Conservation (phyloP, 2,329 filamentous ascomycete species). For the Aspergillus piperis region DNA sequence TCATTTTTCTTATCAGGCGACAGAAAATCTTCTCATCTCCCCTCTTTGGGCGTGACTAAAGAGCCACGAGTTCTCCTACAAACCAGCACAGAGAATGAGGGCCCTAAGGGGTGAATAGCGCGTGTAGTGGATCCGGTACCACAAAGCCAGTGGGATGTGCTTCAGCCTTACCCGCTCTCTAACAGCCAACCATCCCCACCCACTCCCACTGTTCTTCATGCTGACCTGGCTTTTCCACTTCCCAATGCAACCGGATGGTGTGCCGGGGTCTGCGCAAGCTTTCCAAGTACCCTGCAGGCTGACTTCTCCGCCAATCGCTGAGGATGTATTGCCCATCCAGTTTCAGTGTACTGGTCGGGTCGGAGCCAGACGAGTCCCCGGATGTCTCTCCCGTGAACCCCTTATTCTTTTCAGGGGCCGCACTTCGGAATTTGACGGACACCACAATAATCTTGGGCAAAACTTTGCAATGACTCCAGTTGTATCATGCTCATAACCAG, state of each 20-base stretch:
- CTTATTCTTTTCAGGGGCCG: not conserved
- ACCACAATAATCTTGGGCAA: not conserved
- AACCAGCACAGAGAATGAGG: not conserved
- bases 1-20: not conserved
- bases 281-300: not conserved
- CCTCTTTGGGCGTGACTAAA: not conserved
- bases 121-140: not conserved
- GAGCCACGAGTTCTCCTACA: not conserved
- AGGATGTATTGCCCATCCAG: not conserved
- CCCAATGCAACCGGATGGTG: not conserved
- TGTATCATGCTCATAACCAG: not conserved
- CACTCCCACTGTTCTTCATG: not conserved
- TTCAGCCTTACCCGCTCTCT: conserved; percentile 10
- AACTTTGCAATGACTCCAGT: not conserved
- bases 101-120: not conserved
- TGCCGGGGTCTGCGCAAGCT: not conserved
- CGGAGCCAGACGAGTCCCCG: not conserved
- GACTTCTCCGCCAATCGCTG: not conserved
- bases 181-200: conserved; percentile 2
- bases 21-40: not conserved
- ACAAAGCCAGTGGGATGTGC: not conserved
- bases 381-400: not conserved
- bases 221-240: not conserved
- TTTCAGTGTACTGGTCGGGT: not conserved
- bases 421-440: not conserved